phyloP scores from a whole-genome alignment of 1,139 yeast genomes.

The Sugiyamaella xylanicola region DNA sequence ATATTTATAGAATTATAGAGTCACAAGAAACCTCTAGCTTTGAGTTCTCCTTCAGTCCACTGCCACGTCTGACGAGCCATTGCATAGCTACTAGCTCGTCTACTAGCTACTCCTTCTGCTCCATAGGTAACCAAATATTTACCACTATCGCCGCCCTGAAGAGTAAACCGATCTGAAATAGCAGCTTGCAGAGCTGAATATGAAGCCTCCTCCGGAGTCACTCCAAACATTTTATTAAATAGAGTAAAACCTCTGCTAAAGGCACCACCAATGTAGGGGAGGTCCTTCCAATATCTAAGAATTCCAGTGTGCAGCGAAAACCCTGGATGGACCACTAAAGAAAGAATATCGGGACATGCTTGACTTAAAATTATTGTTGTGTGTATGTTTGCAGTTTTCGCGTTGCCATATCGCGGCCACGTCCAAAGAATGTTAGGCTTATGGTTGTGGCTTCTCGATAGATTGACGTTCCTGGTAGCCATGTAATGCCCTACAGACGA shows the following conservation, averaged over 20 bases:
- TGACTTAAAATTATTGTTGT: conserved; percentile 65
- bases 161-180: conserved; percentile 53
- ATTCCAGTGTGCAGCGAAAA: conserved; percentile 77
- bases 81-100: conserved; percentile 59
- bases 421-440: conserved; percentile 69
- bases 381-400: conserved; percentile 81
- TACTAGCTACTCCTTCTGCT: conserved; percentile 54
- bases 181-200: conserved; percentile 67
- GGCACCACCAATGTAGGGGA: conserved; percentile 72
- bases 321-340: conserved; percentile 81
- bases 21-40: conserved; percentile 47
- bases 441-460: conserved; percentile 57
- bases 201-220: conserved; percentile 70
- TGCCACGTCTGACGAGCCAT: conserved; percentile 76
- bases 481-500: conserved; percentile 72
- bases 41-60: conserved; percentile 73
- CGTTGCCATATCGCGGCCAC: conserved; percentile 77
- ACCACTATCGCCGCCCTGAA: conserved; percentile 61
- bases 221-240: conserved; percentile 70
- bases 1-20: not conserved
- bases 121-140: conserved; percentile 68
- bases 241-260: conserved; percentile 71
- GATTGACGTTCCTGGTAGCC: conserved; percentile 53
- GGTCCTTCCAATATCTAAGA: conserved; percentile 71
- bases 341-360: conserved; percentile 65